Evolutionary conservation across 2,329 filamentous ascomycete genomes (phyloP).

Genomic region (Aspergillus cejpii): DNA sequence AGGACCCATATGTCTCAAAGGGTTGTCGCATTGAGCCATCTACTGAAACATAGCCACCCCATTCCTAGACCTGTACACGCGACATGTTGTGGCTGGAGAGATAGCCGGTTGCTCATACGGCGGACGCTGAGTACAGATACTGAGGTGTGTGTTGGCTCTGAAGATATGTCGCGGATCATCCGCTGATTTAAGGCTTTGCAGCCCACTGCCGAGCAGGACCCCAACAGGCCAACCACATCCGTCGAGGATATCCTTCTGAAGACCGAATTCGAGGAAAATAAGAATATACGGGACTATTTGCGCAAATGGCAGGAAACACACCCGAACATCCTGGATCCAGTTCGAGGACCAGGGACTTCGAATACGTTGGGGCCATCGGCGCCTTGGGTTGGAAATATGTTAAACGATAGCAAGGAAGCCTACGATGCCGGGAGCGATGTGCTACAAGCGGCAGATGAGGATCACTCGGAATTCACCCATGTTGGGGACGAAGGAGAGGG

Average conservation of each 20-base stretch:
- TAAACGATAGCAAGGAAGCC: slow-evolving; percentile 28
- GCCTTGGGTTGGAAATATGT: slow-evolving; percentile 29
- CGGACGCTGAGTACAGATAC: background rate
- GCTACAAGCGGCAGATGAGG: slow-evolving; percentile 20
- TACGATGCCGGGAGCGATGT: slow-evolving; percentile 24
- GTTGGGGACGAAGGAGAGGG: slow-evolving; percentile 28
- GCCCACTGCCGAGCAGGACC: slow-evolving; percentile 3
- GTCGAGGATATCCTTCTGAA: slow-evolving; percentile 26
- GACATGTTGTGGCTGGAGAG: background rate
- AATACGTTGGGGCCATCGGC: slow-evolving; percentile 8
- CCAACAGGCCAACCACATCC: slow-evolving; percentile 7
- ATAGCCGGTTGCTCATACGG: background rate
- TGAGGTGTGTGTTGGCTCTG: background rate
- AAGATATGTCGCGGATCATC: background rate
- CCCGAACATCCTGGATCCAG: slow-evolving; percentile 26
- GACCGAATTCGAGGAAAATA: slow-evolving; percentile 32
- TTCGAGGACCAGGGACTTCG: slow-evolving; percentile 19
- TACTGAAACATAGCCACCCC: background rate
- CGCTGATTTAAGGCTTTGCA: background rate
- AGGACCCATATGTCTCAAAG: background rate
- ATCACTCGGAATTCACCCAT: slow-evolving; percentile 22
- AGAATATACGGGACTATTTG: slow-evolving; percentile 39
- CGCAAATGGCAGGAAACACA: slow-evolving; percentile 36
- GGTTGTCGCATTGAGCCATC: background rate
- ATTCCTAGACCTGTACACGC: background rate